phyloP scores from a whole-genome alignment of 495 filamentous ascomycete species.

The Neurospora sp. region DNA sequence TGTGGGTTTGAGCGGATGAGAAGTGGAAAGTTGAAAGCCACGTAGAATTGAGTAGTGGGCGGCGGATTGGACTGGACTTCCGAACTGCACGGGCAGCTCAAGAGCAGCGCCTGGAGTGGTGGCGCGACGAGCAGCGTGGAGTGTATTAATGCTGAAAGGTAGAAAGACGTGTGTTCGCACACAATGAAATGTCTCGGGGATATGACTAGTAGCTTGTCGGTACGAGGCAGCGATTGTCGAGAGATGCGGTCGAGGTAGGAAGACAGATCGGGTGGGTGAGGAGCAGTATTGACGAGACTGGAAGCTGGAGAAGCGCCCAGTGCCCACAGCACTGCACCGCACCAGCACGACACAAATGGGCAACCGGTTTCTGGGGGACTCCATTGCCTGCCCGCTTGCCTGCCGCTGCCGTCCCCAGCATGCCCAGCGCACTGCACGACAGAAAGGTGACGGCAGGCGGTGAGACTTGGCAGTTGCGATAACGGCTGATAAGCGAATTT shows the following conservation, averaged over 20 bases:
- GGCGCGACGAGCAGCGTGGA: slow-evolving; percentile 6
- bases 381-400: slow-evolving; percentile 17
- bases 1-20: slow-evolving; percentile 6
- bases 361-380: slow-evolving; percentile 6
- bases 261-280: slow-evolving; percentile 1
- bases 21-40: slow-evolving; percentile 6
- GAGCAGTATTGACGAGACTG: slow-evolving; percentile 8
- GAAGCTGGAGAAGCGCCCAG: slow-evolving; percentile 13
- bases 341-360: slow-evolving; percentile 14
- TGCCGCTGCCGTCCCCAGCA: slow-evolving; percentile 1
- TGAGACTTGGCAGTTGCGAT: slow-evolving; percentile 18
- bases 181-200: neutral
- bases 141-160: neutral
- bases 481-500: slow-evolving; percentile 27
- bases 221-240: slow-evolving; percentile 9
- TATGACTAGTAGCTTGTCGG: neutral
- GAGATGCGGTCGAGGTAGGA: neutral
- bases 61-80: slow-evolving; percentile 3
- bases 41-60: slow-evolving; percentile 17
- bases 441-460: slow-evolving; percentile 9
- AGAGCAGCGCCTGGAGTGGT: slow-evolving; percentile 4
- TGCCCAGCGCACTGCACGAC: neutral
- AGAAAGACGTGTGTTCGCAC: neutral
- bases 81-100: slow-evolving; percentile 13
- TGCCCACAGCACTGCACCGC: slow-evolving; percentile 8